A percentile compares a stretch with the other conserved stretches of the same genome.
These are phyloP conservation scores for Oxytropis ochrocephala DNA, from an alignment of 306 rosid species.

Conservation along the genomic window DNA sequence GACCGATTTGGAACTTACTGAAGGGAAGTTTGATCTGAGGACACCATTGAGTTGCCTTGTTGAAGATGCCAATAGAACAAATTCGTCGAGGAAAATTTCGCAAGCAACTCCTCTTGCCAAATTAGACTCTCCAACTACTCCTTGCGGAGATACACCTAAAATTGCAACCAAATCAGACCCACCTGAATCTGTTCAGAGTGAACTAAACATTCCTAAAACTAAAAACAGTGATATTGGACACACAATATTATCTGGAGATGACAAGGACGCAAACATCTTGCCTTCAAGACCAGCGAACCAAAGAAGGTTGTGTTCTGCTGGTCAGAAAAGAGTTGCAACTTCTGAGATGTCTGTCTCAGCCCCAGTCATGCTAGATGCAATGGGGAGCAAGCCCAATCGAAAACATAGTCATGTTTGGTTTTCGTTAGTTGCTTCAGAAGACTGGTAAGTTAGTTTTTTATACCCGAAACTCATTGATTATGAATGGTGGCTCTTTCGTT, in stretches of 20 bases:
- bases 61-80: constrained; percentile 92
- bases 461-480: background rate
- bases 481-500: background rate
- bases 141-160: constrained; percentile 34
- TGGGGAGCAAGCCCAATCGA: constrained; percentile 36
- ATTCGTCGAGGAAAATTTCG: constrained; percentile 58
- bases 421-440: constrained; percentile 80
- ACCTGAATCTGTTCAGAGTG: constrained; percentile 29
- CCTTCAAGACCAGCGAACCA: constrained; percentile 54
- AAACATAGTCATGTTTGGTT: constrained; percentile 76
- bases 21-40: constrained; percentile 89
- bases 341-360: constrained; percentile 48
- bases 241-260: constrained; percentile 41
- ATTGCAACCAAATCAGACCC: constrained; percentile 36
- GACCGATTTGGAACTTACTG: constrained; percentile 36
- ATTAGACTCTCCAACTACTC: constrained; percentile 39
- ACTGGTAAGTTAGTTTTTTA: constrained; percentile 44
- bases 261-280: constrained; percentile 34
- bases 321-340: constrained; percentile 53
- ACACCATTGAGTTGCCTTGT: constrained; percentile 93
- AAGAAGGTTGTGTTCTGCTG: constrained; percentile 53
- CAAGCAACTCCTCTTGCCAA: constrained; percentile 45
- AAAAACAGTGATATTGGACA: constrained; percentile 59
- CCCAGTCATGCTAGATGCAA: constrained; percentile 47
- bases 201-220: constrained; percentile 35